A percentile compares a stretch with the other conserved stretches of the same genome.
These are phyloP conservation scores for Ophiostoma novo-ulmi DNA, from an alignment of 2,329 filamentous ascomycete genomes.

Conservation along the genomic window DNA sequence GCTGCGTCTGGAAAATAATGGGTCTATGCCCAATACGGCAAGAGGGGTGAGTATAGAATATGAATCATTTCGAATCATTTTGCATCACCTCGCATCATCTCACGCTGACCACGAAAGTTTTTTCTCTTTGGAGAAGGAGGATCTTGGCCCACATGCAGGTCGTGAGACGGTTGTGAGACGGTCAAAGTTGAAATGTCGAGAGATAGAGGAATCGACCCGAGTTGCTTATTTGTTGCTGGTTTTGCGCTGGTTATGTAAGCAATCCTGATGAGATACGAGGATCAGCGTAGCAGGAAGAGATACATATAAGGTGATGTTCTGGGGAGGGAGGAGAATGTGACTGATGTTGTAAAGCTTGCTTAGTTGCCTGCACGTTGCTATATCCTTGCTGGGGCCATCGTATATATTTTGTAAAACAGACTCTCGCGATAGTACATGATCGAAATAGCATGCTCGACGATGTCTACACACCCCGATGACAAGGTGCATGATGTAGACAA, in stretches of 20 bases:
- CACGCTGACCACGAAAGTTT: not conserved
- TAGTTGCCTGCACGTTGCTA: too few relatives aligned
- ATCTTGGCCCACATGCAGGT: not conserved
- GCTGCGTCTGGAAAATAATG: not conserved
- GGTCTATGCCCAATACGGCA: slow-evolving; percentile 8
- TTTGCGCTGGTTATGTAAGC: too few relatives aligned
- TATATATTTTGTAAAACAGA: too few relatives aligned
- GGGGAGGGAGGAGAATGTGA: too few relatives aligned
- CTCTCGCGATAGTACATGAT: too few relatives aligned
- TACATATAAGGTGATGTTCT: too few relatives aligned
- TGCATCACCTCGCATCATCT: slow-evolving; percentile 18
- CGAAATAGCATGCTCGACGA: not conserved
- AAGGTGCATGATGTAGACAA: not conserved
- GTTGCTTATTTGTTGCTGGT: not conserved
- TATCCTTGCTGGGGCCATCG: too few relatives aligned
- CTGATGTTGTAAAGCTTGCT: too few relatives aligned
- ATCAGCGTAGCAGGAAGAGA: too few relatives aligned
- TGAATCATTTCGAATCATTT: slow-evolving; percentile 29
- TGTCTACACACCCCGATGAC: not conserved
- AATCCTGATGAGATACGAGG: too few relatives aligned
- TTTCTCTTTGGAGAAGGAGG: not conserved
- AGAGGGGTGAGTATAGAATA: slow-evolving; percentile 25
- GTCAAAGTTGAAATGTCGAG: not conserved
- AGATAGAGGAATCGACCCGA: too few relatives aligned
- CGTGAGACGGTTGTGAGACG: not conserved